Conservation (phyloP, 768 basidiomycete genomes). For the Podaxis sp. region DNA sequence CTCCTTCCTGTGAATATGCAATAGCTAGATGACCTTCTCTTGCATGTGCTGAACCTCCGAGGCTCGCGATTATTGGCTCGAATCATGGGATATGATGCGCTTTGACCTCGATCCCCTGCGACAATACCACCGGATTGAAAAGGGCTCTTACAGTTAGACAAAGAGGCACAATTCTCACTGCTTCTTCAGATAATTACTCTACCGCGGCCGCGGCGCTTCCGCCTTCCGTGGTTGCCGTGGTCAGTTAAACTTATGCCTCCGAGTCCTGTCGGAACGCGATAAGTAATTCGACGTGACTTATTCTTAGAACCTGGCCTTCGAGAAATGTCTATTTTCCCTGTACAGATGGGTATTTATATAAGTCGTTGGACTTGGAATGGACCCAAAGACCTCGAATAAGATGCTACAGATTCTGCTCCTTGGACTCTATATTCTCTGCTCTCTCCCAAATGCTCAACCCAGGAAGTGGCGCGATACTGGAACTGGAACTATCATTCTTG, state of each 20-base stretch:
- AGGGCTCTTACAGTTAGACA: too few species aligned
- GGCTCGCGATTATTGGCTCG: too few species aligned
- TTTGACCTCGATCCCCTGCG: background rate
- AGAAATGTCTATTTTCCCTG: background rate
- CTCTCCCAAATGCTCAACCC: conserved; percentile 5
- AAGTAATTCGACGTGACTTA: background rate
- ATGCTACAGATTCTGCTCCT: conserved; percentile 7
- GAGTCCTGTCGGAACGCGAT: background rate
- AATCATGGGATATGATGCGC: too few species aligned
- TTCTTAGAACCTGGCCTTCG: background rate
- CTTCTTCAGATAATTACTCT: background rate
- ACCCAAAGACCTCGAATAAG: background rate
- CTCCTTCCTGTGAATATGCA: background rate
- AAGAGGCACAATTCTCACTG: too few species aligned
- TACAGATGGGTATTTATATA: background rate
- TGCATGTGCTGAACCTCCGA: too few species aligned
- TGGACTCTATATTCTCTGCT: background rate
- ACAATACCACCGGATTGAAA: background rate
- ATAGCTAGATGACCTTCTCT: too few species aligned
- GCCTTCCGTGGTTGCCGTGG: background rate
- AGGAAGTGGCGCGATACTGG: conserved; percentile 33
- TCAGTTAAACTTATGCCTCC: background rate
- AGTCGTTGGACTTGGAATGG: background rate
- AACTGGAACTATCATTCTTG: conserved; percentile 36
- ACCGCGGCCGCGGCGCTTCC: background rate